phyloP scores from a whole-genome alignment of 257 asterid genomes.

The Linaria vulgaris region DNA sequence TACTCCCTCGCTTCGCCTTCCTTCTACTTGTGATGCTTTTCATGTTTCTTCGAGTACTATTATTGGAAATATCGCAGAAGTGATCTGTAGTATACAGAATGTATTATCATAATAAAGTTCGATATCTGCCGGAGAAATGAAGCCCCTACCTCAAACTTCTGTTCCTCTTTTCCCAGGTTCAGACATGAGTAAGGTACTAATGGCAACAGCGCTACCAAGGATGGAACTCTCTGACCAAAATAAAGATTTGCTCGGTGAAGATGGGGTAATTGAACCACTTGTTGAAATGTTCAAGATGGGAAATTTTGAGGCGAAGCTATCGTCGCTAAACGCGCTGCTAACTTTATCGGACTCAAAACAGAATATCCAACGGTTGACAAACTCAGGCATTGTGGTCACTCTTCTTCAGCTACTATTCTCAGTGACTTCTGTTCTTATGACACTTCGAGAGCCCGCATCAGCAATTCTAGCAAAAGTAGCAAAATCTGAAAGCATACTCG shows the following conservation, averaged over 20 bases:
- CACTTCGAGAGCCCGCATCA: slow-evolving; percentile 86
- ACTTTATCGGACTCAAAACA: slow-evolving; percentile 51
- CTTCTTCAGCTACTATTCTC: slow-evolving; percentile 92
- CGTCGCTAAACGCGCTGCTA: slow-evolving; percentile 65
- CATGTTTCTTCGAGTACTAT: not conserved
- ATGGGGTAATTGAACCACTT: slow-evolving; percentile 68
- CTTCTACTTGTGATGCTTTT: not conserved
- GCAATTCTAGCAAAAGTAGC: slow-evolving; percentile 88
- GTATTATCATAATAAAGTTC: too few species aligned
- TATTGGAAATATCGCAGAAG: not conserved
- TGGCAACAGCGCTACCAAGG: slow-evolving; percentile 87
- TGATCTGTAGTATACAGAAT: not conserved
- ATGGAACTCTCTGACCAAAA: slow-evolving; percentile 70
- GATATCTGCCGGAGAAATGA: too few species aligned
- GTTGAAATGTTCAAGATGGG: slow-evolving; percentile 74
- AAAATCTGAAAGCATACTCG: slow-evolving; percentile 56
- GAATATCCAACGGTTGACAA: slow-evolving; percentile 55
- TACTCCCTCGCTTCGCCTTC: slow-evolving; percentile 1
- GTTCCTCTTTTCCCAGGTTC: slow-evolving; percentile 52
- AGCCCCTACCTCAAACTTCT: not conserved
- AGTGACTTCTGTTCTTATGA: slow-evolving; percentile 81
- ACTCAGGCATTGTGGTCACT: slow-evolving; percentile 49
- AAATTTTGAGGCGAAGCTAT: slow-evolving; percentile 73
- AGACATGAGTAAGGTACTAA: slow-evolving; percentile 77
- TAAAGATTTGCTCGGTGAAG: slow-evolving; percentile 61